phyloP scores from a whole-genome alignment of 108 stramenopile species.

The Discostella stelligeroides region DNA sequence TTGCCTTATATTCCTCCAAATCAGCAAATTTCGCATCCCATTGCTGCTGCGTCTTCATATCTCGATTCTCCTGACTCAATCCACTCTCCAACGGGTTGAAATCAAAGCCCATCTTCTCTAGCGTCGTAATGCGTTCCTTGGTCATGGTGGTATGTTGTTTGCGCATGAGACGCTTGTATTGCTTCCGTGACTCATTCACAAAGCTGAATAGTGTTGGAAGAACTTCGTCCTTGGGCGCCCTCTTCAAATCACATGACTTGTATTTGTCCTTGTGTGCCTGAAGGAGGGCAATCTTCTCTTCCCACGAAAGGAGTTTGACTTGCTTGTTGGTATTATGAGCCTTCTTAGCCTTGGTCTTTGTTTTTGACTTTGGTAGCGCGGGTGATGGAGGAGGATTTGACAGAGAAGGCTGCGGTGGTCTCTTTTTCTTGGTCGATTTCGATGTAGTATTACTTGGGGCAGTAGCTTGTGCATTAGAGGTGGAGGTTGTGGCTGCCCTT shows the following conservation, averaged over 20 bases:
- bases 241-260: constrained; percentile 11
- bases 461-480: too few species aligned
- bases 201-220: constrained; percentile 5
- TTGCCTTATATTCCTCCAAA: constrained; percentile 17
- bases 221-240: neutral
- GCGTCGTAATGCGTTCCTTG: constrained; percentile 8
- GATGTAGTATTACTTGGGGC: too few species aligned
- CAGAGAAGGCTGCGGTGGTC: too few species aligned
- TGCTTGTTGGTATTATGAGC: neutral
- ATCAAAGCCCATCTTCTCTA: constrained; percentile 28
- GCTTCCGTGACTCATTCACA: constrained; percentile 24
- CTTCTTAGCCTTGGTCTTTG: neutral
- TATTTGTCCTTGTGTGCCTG: constrained; percentile 22
- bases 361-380: neutral
- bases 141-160: constrained; percentile 17
- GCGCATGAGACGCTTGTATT: constrained; percentile 15
- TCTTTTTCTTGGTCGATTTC: too few species aligned
- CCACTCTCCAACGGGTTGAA: constrained; percentile 25
- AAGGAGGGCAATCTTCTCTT: constrained; percentile 7
- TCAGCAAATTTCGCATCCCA: constrained; percentile 25
- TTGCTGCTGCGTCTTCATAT: constrained; percentile 1
- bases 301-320: constrained; percentile 10
- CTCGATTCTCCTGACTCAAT: neutral
- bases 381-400: too few species aligned
- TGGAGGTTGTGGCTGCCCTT: too few species aligned